Evolutionary conservation across 306 rosid genomes (phyloP), one percentile per base, ranked within the genome.

Genomic region (Pterocarpus macrocarpus): DNA sequence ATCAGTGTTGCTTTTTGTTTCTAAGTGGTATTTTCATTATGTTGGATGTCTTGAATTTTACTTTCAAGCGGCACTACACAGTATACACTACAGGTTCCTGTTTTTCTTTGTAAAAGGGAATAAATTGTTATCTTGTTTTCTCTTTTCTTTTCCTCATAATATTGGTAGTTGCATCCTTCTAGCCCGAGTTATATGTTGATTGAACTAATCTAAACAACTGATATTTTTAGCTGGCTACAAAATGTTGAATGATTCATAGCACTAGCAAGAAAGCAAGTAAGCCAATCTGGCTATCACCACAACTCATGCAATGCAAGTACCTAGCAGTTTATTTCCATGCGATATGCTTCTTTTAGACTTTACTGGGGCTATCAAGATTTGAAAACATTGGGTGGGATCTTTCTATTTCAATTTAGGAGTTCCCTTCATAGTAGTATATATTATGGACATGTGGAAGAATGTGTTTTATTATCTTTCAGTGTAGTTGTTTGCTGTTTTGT

Each of bases 31-130:
- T 53, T 64, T 34, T 71, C 58, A 43, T 22, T 5, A 61, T 70
- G 65, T 53, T 52, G 53, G 22, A 75, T 68, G 66, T 71, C 28
- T 63, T 68, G 53, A 34, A 63, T 58, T 74, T 74, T 47, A 56
- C 58, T 38, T 36, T 67, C 14, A 59, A 61, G 63, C 17, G 67
- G 34, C 11, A 28, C 38, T 32, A 55, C n/a, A 14, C 34, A 6
- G 63, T 55, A 74, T 70, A 33, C 41, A 22, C 39, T 64, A 4
- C 32, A 64, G 50, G 61, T 84, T 67, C 62, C 7, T 65, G 50
- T 44, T 57, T 69, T 76, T 11, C n/a, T 69, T 34, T 50, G 53
- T 5, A 44, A 77, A 22, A 41, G 34, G 69, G 28, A 83, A 32
- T 45, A 8, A 10, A 39, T 13, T 45, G 45, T 71, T 41, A 36